Evolutionary conservation across 441 rosid species (phyloP).

Genomic region (Corymbia calophylla): DNA sequence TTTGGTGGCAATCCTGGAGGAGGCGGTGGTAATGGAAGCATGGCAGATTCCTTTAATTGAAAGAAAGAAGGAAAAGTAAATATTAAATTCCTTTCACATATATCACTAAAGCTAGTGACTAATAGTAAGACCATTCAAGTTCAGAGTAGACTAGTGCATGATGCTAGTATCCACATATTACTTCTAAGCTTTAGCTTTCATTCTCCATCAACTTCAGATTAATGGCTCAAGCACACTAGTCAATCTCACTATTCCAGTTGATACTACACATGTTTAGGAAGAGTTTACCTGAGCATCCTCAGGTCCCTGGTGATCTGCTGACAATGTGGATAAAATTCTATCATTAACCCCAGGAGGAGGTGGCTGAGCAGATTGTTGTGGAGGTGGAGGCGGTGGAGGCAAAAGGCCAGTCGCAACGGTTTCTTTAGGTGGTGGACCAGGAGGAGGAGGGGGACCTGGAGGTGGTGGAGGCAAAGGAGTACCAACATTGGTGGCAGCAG

Average conservation of each 20-base stretch:
- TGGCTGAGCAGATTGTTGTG: slow-evolving; percentile 48
- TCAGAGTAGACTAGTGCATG: neutral
- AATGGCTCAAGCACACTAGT: neutral
- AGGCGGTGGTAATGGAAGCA: slow-evolving; percentile 53
- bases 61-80: neutral
- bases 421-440: slow-evolving; percentile 81
- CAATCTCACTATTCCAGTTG: neutral
- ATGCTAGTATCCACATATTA: neutral
- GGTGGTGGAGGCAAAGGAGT: slow-evolving; percentile 53
- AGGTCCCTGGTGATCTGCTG: slow-evolving; percentile 31
- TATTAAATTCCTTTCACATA: neutral
- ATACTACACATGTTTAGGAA: neutral
- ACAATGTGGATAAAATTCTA: slow-evolving; percentile 25
- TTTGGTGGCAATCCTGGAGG: slow-evolving; percentile 49
- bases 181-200: neutral
- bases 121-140: neutral
- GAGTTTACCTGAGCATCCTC: slow-evolving; percentile 46
- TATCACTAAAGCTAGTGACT: neutral
- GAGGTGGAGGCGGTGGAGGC: slow-evolving; percentile 70
- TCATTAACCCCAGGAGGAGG: slow-evolving; percentile 56
- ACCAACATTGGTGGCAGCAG: slow-evolving; percentile 31
- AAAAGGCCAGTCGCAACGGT: slow-evolving; percentile 36
- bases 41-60: slow-evolving; percentile 31
- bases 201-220: neutral
- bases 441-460: slow-evolving; percentile 78